Evolutionary conservation across 306 rosid genomes (phyloP).

Genomic region (Oxytropis ochrocephala): DNA sequence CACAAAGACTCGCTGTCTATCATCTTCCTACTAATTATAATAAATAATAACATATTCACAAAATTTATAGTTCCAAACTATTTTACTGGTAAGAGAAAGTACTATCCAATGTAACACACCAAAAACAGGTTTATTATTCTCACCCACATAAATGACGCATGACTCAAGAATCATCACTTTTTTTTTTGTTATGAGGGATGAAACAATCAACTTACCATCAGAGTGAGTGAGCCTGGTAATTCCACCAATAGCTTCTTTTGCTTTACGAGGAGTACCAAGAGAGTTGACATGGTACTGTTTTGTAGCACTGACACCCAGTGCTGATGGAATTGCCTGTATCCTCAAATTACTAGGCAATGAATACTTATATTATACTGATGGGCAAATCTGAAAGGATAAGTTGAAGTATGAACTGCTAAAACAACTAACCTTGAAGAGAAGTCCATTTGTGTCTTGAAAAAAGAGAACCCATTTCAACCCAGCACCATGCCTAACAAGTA

Average conservation of each 20-base stretch:
- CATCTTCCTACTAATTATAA: not conserved
- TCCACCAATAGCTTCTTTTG: conserved; percentile 99
- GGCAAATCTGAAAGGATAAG: not conserved
- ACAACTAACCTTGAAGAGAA: conserved; percentile 69
- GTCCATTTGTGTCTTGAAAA: conserved; percentile 99
- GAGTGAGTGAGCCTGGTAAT: conserved; percentile 76
- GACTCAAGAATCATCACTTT: conserved; percentile 9
- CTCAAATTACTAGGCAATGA: conserved; percentile 13
- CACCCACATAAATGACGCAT: conserved; percentile 1
- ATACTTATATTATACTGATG: not conserved
- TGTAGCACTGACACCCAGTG: conserved; percentile 84
- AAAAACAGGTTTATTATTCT: not conserved
- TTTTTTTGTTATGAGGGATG: not conserved
- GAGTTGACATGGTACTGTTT: conserved; percentile 92
- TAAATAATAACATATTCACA: not conserved
- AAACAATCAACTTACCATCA: conserved; percentile 58
- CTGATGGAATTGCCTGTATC: conserved; percentile 76
- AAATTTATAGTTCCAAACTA: conserved; percentile 16
- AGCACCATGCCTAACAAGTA: conserved; percentile 51
- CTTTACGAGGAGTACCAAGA: conserved; percentile 92
- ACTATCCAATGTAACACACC: not conserved
- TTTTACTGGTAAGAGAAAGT: not conserved
- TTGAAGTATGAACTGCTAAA: not conserved
- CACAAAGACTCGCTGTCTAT: not conserved
- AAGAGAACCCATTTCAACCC: conserved; percentile 99